Conservation (phyloP, 176 grass and related monocot genomes). For the Pontederia crassipes region DNA sequence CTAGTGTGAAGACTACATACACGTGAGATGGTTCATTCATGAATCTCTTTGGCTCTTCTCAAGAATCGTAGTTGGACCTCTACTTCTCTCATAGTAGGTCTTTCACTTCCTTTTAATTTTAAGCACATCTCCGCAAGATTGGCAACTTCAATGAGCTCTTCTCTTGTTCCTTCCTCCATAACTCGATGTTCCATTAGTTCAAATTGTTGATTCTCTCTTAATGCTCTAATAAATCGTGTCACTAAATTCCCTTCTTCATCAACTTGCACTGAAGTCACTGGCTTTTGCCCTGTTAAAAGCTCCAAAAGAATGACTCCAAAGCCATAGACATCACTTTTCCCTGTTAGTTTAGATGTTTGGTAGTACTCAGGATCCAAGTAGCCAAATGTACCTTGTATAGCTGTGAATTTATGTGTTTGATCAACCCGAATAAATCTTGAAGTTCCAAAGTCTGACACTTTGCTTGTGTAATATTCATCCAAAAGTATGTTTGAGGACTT, state of each 20-base stretch:
- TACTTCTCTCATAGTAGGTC: too few relatives aligned
- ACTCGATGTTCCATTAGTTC: not conserved
- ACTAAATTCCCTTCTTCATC: not conserved
- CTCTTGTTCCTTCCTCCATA: not conserved
- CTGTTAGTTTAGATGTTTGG: too few relatives aligned
- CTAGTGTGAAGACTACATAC: too few relatives aligned
- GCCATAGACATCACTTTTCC: not conserved
- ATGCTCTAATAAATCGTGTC: not conserved
- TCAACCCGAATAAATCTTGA: conserved; percentile 28
- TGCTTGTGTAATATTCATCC: not conserved
- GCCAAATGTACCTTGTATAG: too few relatives aligned
- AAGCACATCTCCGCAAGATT: too few relatives aligned
- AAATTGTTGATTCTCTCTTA: conserved; percentile 1
- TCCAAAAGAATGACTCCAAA: conserved; percentile 21
- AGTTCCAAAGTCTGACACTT: conserved; percentile 19
- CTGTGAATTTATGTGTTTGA: conserved; percentile 1
- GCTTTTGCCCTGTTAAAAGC: not conserved
- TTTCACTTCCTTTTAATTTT: too few relatives aligned
- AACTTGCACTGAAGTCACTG: not conserved
- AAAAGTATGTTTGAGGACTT: not conserved
- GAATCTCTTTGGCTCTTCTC: too few relatives aligned
- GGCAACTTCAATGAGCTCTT: not conserved
- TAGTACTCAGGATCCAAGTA: too few relatives aligned
- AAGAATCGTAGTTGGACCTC: too few relatives aligned
- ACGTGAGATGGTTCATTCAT: too few relatives aligned